Evolutionary conservation across 2,329 filamentous ascomycete genomes (phyloP), one percentile per base, ranked within the genome.

Genomic region (Scytalidium lignicola): DNA sequence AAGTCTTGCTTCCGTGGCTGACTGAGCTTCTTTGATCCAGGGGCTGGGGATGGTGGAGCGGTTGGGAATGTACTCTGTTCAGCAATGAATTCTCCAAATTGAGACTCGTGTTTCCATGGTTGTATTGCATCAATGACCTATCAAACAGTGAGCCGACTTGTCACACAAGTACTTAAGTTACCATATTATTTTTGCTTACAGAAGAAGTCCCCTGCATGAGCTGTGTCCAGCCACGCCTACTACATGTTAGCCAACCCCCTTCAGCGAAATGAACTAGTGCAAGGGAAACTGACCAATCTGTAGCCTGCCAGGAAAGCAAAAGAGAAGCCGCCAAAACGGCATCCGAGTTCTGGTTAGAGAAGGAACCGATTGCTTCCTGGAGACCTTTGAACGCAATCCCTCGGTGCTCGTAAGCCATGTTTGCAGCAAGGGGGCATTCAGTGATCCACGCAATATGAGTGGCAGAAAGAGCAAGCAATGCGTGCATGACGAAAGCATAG

Each of bases 301-400:
- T 93, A 49, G 90, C 88, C 72, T 97, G 92, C 91, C 93, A 97
- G 32, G 91, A 95, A 44, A 99, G 78, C 43, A 97, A 80, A 41
- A 96, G 82, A 21, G 92, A 96, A 26, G 91, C 89, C 21, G 91
- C 92, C 48, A 99, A 78, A 54, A 96, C 85, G 41, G 91, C 90
- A 69, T 99, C 92, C 2, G 90, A 92, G 53, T 90, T 95, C 46
- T 86, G 83, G 59, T 83, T 83, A 2, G 88, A 95, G 69, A 97
- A 96, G 18, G 79, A 78, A 41, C 84, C 82, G 58, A 97, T 91
- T 22, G 90, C 90, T 62, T 91, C 86, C 62, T 96, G 90, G 43
- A 97, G 73, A 2, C 92, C 92, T 60, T 88, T 90, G 51, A 96
- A 74, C 10, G 93, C 92, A 56, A 88, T 79, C 21, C 88, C 89